Evolutionary conservation across 495 filamentous ascomycete species (phyloP).

Genomic region (Cercophora samala): DNA sequence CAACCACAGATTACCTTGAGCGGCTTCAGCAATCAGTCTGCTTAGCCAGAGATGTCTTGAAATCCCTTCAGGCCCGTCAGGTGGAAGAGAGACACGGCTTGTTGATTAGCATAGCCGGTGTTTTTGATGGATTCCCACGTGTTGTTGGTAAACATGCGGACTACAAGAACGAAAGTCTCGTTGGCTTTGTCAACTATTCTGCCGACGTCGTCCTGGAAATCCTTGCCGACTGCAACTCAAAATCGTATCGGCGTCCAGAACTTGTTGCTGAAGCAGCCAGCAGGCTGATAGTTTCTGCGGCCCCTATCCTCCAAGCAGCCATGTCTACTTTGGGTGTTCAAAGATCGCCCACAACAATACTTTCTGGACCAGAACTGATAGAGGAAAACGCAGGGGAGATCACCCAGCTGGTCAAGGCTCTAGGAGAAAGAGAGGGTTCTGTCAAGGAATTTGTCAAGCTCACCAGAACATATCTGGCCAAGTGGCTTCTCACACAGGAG

Average conservation of each 20-base stretch:
- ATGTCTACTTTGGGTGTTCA: conserved; percentile 7
- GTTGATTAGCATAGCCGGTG: conserved; percentile 55
- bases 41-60: conserved; percentile 43
- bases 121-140: conserved; percentile 39
- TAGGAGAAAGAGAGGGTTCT: conserved; percentile 10
- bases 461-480: conserved; percentile 30
- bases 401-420: conserved; percentile 17
- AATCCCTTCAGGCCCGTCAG: conserved; percentile 53
- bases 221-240: conserved; percentile 35
- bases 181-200: conserved; percentile 20
- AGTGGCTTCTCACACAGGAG: conserved; percentile 44
- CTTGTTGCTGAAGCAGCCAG: conserved; percentile 64
- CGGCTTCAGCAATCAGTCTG: conserved; percentile 30
- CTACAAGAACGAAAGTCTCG: neutral
- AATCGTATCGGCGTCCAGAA: conserved; percentile 60
- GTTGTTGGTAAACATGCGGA: neutral
- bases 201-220: conserved; percentile 29
- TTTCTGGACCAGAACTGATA: conserved; percentile 24
- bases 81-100: conserved; percentile 68
- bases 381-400: conserved; percentile 19
- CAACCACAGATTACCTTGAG: conserved; percentile 22
- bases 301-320: conserved; percentile 37
- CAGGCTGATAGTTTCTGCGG: conserved; percentile 49
- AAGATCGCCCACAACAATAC: conserved; percentile 11
- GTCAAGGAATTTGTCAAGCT: conserved; percentile 23